These are phyloP conservation scores for Paecilomyces sp. DNA, from an alignment of 2,329 filamentous ascomycete species.

Conservation along the genomic window DNA sequence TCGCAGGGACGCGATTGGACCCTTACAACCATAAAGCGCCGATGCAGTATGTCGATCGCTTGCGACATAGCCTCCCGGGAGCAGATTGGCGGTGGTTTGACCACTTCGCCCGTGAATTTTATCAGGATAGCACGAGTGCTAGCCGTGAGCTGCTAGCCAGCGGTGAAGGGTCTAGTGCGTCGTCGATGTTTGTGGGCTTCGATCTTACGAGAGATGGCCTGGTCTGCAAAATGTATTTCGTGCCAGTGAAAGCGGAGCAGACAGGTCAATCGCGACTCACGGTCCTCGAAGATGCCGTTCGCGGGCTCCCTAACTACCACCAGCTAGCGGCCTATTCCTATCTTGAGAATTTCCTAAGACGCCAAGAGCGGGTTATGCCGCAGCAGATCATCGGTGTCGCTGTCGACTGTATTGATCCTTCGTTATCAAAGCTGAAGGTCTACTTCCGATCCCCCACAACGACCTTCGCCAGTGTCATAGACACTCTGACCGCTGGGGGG, in stretches of 20 bases:
- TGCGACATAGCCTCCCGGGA: neutral
- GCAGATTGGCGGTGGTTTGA: neutral
- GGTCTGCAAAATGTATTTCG: no score
- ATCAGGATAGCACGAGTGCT: no score
- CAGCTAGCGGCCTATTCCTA: neutral
- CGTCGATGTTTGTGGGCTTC: no score
- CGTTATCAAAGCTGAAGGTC: neutral
- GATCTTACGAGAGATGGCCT: no score
- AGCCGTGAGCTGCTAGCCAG: no score
- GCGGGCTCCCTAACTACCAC: no score
- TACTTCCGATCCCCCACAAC: neutral
- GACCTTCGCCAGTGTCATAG: neutral
- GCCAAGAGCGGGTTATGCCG: no score
- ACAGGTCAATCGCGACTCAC: no score
- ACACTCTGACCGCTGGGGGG: neutral
- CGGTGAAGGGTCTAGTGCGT: no score
- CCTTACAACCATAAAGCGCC: neutral
- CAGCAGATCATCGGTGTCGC: neutral
- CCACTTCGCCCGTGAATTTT: neutral
- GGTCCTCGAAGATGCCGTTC: no score
- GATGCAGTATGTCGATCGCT: neutral
- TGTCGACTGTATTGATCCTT: neutral
- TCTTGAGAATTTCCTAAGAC: neutral
- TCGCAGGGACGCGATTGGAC: neutral
- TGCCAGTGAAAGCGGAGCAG: no score